Evolutionary conservation across 306 rosid genomes (phyloP), one percentile per base, ranked within the genome.

Genomic region (Rubus parviflorus): DNA sequence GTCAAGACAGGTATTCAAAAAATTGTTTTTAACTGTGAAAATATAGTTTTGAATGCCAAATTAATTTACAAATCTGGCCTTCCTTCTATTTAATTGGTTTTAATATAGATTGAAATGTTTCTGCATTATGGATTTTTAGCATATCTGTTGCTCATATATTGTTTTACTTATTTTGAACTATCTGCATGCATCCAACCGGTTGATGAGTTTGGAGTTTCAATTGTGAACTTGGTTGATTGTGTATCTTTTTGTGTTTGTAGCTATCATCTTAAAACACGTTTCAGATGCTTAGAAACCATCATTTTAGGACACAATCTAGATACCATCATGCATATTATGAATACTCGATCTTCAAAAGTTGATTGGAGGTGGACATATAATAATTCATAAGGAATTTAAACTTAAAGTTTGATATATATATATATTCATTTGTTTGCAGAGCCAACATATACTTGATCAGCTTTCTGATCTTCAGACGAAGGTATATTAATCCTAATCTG

Each of bases 1-100:
- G 72, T 87, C 86, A 37, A 87, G 83, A 37, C 90, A 92, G 97
- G 97, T 92, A 92, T 47, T 70, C 63, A 78, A n/a, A 30, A 30
- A 30, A 0, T 30, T 30, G 35, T 13, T 13, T 75, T 62, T 23
- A 23, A 58, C 40, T 58, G 23, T 6, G 16, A 5, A 12, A 58
- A 58, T 22, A 23, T 58, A 58, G 25, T 53, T 53, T 11, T 19
- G 58, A 8, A 54, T 3, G 61, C 30, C 30, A 22, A 23, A 22
- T 30, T 30, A 30, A 30, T 30, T 30, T 30, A 30, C 35, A 30
- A 30, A 30, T 30, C 35, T 30, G 35, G 35, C 1, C 35, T 30
- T 30, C 35, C 35, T 30, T 58, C 38, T 4, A n/a, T n/a, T n/a
- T n/a, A n/a, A n/a, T n/a, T n/a, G n/a, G n/a, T n/a, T n/a, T n/a